These are phyloP conservation scores for Linum trigynum DNA, from an alignment of 345 rosid species.

Conservation along the genomic window DNA sequence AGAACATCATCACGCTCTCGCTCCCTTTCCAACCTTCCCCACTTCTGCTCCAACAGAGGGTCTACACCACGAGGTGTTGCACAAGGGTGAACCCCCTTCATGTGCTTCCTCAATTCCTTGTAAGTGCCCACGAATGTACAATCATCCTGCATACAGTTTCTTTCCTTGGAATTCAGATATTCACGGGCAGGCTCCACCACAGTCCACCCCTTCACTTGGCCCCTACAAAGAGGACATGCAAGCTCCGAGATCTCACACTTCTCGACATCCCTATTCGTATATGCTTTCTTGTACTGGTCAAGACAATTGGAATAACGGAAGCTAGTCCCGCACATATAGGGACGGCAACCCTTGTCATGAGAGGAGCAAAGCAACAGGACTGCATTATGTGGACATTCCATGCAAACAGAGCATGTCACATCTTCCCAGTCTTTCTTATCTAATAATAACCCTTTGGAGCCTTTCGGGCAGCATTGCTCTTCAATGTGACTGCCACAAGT, in stretches of 20 bases:
- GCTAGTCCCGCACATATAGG: slow-evolving; percentile 98
- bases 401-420: slow-evolving; percentile 86
- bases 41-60: slow-evolving; percentile 67
- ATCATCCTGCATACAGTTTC: slow-evolving; percentile 91
- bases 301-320: slow-evolving; percentile 90
- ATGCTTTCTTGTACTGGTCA: slow-evolving; percentile 82
- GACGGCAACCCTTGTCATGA: slow-evolving; percentile 92
- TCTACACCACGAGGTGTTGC: slow-evolving; percentile 76
- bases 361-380: slow-evolving; percentile 98
- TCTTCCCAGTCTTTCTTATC: slow-evolving; percentile 81
- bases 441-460: slow-evolving; percentile 40
- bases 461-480: slow-evolving; percentile 29
- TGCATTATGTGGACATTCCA: slow-evolving; percentile 96
- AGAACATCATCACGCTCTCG: slow-evolving; percentile 63
- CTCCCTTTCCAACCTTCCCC: slow-evolving; percentile 71
- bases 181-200: slow-evolving; percentile 83
- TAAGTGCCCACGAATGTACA: slow-evolving; percentile 65
- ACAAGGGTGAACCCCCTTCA: slow-evolving; percentile 67
- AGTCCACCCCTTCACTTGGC: slow-evolving; percentile 96
- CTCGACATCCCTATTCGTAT: slow-evolving; percentile 49
- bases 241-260: slow-evolving; percentile 56
- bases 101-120: slow-evolving; percentile 90
- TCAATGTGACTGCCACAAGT: slow-evolving; percentile 26
- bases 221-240: slow-evolving; percentile 91
- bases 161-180: slow-evolving; percentile 57